Base-by-base conservation (phyloP, 2,329 filamentous ascomycete genomes). In the Botrytis fabae region DNA sequence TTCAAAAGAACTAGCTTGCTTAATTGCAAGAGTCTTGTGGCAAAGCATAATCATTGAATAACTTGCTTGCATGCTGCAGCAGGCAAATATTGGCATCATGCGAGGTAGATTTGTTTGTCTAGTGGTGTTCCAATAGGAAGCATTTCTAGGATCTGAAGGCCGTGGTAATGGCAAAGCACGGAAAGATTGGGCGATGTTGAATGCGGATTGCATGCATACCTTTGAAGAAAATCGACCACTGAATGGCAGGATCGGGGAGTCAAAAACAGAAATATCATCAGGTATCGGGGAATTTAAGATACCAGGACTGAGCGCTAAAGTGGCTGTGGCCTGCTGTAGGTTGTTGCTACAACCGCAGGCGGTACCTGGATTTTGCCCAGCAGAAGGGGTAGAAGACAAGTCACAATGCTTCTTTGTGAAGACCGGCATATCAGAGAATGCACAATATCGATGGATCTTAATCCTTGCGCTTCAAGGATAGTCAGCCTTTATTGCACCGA, bases 371-470 rank as follows among this genome's bases (percentile, higher is more conserved):
- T 51, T 28, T 4, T 66, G n/a, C 2, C 44, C 48, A 32, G 40
- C 48, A 28, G 61, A 25, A 28, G 32, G 69, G 18, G 61, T 64
- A 25, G 74, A 61, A 40, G 75, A 73, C 80, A 87, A 81, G 73
- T 87, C 85, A 78, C 85, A 87, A 75, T 86, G 84, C 71, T 84
- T 85, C 42, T 82, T 82, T 0, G 82, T 80, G 76, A 87, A 87
- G 32, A 87, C 81, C 3, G 85, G 85, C 9, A 84, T 79, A 74
- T 87, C 85, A 62, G 82, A 84, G 77, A 87, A 87, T 14, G 86
- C 86, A 74, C 82, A 84, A 76, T 86, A 87, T 1, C 86, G 83
- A 75, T 87, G 85, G 4, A 86, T 77, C 75, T 87, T 87, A 75
- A 86, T 86, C 22, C 85, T 81, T 18, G 85, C 85, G 77, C 85